These are phyloP conservation scores for Dicorynia guianensis DNA, from an alignment of 306 rosid genomes.

Conservation along the genomic window DNA sequence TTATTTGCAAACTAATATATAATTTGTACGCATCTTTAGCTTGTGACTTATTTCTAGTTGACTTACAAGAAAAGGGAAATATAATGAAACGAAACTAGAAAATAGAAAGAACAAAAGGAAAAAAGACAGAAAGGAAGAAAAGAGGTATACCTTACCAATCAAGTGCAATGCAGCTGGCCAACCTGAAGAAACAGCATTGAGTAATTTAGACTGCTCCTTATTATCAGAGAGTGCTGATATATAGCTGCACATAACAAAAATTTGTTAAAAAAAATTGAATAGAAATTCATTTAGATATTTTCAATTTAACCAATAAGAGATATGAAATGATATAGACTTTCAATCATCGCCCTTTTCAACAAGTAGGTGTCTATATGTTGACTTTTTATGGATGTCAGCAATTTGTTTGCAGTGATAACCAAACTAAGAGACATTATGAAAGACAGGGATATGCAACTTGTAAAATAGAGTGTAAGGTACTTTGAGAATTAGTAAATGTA, in stretches of 20 bases:
- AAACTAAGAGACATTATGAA: slow-evolving; percentile 5
- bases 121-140: slow-evolving; percentile 24
- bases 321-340: slow-evolving; percentile 1
- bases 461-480: slow-evolving; percentile 16
- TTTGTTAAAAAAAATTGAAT: background rate
- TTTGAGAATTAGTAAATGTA: slow-evolving; percentile 6
- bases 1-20: too few relatives aligned
- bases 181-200: slow-evolving; percentile 74
- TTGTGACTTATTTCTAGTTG: slow-evolving; percentile 5
- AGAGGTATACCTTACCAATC: slow-evolving; percentile 86
- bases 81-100: background rate
- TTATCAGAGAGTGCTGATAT: slow-evolving; percentile 88
- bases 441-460: slow-evolving; percentile 19
- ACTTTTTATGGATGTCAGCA: slow-evolving; percentile 22
- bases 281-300: slow-evolving; percentile 2
- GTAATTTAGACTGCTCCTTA: slow-evolving; percentile 61
- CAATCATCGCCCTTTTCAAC: slow-evolving; percentile 25
- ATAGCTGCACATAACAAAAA: slow-evolving; percentile 64
- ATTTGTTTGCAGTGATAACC: slow-evolving; percentile 36
- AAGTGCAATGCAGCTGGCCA: slow-evolving; percentile 95
- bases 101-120: slow-evolving; percentile 16
- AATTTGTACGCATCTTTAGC: too few relatives aligned
- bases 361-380: slow-evolving; percentile 31
- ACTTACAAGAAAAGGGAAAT: slow-evolving; percentile 17
- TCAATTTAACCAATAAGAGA: slow-evolving; percentile 23